Evolutionary conservation across 805 yeast species (phyloP), one percentile per base, ranked within the genome.

Genomic region (Kodamaea laetipori): DNA sequence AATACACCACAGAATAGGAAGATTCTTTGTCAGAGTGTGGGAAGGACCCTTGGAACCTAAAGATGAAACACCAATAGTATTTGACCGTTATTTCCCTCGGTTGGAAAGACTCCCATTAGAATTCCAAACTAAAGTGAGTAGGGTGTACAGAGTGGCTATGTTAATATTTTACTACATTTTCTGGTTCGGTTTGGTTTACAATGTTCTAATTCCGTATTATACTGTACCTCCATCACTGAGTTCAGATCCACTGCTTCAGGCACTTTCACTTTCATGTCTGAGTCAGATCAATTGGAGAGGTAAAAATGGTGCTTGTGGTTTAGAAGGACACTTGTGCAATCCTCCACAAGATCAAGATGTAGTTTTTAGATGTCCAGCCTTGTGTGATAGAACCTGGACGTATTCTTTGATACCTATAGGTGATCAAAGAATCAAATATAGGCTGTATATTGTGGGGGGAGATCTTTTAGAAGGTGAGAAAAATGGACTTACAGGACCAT

Each of bases 321-420:
- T 83, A 7, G 69, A 82, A 50, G 96, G 83, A 1, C 60, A 67
- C n/a, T 48, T 67, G 6, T 89, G 96, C 62, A 63, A 58, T 1
- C 76, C 80, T 0, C 64, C 74, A 36, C 64, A 57, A 2, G 61
- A 68, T 21, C 56, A 66, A 11, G 73, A 70, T 37, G 73, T 84
- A 19, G 61, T 76, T 3, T 73, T 90, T 55, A 71, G 89, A 51
- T 90, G 98, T 61, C 96, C 96, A 0, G 95, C 97, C 0, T 67
- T 90, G 25, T 90, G 98, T 64, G 89, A 84, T 51, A 67, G 84
- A 25, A 86, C 80, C 24, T 80, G 86, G 82, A 76, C 88, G 0
- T 90, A 82, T 60, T 79, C 90, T 2, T 78, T 83, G 12, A 67
- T 84, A 8, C 82, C 90, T 0, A 87, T 88, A 0, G 97, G 97